Evolutionary conservation across 352 stramenopile genomes (phyloP), one percentile per base, ranked within the genome.

Genomic region (Elongisporangium senticosum): DNA sequence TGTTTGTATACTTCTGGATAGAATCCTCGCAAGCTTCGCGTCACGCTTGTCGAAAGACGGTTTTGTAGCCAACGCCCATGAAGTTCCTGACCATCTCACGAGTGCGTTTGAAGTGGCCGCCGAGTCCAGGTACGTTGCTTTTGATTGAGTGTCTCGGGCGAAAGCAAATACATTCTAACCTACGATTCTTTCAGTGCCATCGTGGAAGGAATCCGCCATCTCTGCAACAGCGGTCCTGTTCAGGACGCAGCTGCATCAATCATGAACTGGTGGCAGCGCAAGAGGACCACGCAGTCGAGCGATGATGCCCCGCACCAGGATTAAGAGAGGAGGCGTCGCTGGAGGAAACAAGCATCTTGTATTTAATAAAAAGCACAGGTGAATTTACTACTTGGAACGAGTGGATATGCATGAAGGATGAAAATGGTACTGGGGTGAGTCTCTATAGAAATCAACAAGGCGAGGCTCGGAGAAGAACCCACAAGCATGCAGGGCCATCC

Each of bases 1-100:
- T 62, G 19, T 63, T 10, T 53, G 11, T 13, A 21, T 58, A 11
- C 21, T 51, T 3, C 6, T 50, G 4, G 51, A 53, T 19, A 74
- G 70, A 60, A 69, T 69, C 3, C 20, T 89, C n/a, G 72, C 77
- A 1, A 47, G 20, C 8, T 89, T 89, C 49, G 77, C 69, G 17
- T 72, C 68, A 33, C 69, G 64, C 10, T 59, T 87, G 43, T 74
- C 75, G 67, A 76, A 68, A 37, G 59, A 77, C 10, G 79, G 79
- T 2, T 49, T 89, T 23, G 77, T 71, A 1, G 72, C 71, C 5
- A 71, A 89, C 53, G 77, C 67, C 11, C 63, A 82, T 20, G 72
- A 87, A 28, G 71, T 91, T 37, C 79, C 79, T n/a, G 75, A 89
- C 40, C 73, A 88, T 58, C 49, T 91, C 24, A 73, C 70, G 26